Evolutionary conservation across 441 rosid species (phyloP).

Genomic region (Aleurites moluccanus): DNA sequence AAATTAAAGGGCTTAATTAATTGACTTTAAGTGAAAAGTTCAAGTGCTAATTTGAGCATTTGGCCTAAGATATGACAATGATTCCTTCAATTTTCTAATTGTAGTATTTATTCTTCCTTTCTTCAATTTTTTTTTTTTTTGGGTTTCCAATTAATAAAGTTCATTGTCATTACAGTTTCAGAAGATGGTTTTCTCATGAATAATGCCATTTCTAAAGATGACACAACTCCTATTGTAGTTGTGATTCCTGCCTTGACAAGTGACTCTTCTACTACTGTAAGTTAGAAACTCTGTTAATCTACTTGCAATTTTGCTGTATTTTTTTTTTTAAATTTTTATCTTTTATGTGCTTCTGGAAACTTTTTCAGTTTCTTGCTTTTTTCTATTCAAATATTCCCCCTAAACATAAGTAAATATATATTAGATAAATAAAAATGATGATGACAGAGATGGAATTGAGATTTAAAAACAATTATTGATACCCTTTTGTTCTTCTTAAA

Average conservation of each 20-base stretch:
- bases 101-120: neutral
- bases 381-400: neutral
- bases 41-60: too few relatives aligned
- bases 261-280: constrained; percentile 73
- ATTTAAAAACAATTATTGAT: neutral
- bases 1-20: too few relatives aligned
- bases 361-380: neutral
- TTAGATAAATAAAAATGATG: neutral
- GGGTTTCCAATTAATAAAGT: constrained; percentile 2
- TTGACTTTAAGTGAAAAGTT: too few relatives aligned
- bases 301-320: too few relatives aligned
- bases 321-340: neutral
- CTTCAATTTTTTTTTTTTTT: neutral
- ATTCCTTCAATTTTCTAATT: constrained; percentile 8
- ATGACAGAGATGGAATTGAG: neutral
- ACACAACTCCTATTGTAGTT: constrained; percentile 57
- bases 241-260: constrained; percentile 88
- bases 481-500: neutral
- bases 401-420: neutral
- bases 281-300: constrained; percentile 26
- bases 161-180: constrained; percentile 36
- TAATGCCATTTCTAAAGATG: constrained; percentile 44
- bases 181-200: constrained; percentile 31
- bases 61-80: too few relatives aligned
- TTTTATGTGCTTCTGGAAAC: neutral